These are phyloP conservation scores for Suhomyces anneliseae DNA, from an alignment of 1,139 yeast genomes.

Conservation along the genomic window DNA sequence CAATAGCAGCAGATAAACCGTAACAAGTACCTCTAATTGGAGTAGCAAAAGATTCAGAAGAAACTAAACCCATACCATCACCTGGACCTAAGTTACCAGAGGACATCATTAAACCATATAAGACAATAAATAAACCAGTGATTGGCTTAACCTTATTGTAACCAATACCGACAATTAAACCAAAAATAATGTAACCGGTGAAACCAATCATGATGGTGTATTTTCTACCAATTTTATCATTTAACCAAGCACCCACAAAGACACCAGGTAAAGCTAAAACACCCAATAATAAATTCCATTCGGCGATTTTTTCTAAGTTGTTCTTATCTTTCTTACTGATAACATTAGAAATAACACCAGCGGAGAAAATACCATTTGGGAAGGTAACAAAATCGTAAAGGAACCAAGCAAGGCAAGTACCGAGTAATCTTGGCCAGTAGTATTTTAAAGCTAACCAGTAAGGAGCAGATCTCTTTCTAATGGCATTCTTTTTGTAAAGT, in stretches of 20 bases:
- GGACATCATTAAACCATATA: constrained; percentile 59
- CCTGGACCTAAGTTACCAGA: constrained; percentile 79
- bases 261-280: constrained; percentile 60
- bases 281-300: constrained; percentile 58
- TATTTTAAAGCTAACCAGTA: constrained; percentile 51
- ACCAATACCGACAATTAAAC: constrained; percentile 58
- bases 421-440: constrained; percentile 56
- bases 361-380: constrained; percentile 62
- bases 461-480: constrained; percentile 48
- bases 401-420: constrained; percentile 64
- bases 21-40: constrained; percentile 71
- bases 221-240: constrained; percentile 57
- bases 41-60: constrained; percentile 72
- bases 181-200: constrained; percentile 57
- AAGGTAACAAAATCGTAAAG: constrained; percentile 65
- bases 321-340: constrained; percentile 30
- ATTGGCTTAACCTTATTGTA: constrained; percentile 49
- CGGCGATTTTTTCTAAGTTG: constrained; percentile 49
- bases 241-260: constrained; percentile 53
- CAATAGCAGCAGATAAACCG: constrained; percentile 50
- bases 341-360: constrained; percentile 51
- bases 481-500: constrained; percentile 53
- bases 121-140: constrained; percentile 54
- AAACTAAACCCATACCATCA: constrained; percentile 65
- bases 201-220: constrained; percentile 60